phyloP scores from a whole-genome alignment of 345 rosid genomes.

The Mangifera indica region DNA sequence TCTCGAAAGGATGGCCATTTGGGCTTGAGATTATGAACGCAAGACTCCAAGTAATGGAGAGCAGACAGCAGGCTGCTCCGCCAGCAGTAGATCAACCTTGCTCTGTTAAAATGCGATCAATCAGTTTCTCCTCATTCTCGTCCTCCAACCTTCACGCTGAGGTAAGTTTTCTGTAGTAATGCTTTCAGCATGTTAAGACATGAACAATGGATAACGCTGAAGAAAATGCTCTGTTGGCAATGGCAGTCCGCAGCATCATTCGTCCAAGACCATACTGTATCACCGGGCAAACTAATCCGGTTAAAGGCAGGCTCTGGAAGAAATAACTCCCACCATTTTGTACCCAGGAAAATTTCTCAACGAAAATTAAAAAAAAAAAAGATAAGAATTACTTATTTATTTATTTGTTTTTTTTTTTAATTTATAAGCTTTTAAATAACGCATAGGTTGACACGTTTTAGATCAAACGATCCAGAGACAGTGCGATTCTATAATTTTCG shows the following conservation, averaged over 20 bases:
- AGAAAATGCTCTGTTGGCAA: too few relatives aligned
- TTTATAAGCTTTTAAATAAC: too few relatives aligned
- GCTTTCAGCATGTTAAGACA: neutral
- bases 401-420: too few relatives aligned
- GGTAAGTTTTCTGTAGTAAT: slow-evolving; percentile 27
- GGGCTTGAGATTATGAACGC: slow-evolving; percentile 47
- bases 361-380: too few relatives aligned
- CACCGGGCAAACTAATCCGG: slow-evolving; percentile 53
- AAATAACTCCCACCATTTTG: slow-evolving; percentile 35
- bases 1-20: slow-evolving; percentile 55
- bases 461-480: too few relatives aligned
- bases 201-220: neutral
- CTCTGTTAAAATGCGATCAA: slow-evolving; percentile 27
- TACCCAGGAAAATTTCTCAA: too few relatives aligned
- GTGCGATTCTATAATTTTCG: neutral
- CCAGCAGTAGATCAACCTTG: slow-evolving; percentile 12
- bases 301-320: slow-evolving; percentile 31
- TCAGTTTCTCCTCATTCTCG: slow-evolving; percentile 43
- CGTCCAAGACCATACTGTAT: slow-evolving; percentile 47
- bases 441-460: neutral
- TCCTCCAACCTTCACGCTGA: slow-evolving; percentile 56
- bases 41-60: slow-evolving; percentile 34
- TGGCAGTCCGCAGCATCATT: slow-evolving; percentile 53
- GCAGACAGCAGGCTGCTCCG: slow-evolving; percentile 24
- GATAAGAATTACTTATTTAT: too few relatives aligned